These are phyloP conservation scores for Paracoccidioides brasiliensis DNA, from an alignment of 2,329 filamentous ascomycete species.

Conservation along the genomic window DNA sequence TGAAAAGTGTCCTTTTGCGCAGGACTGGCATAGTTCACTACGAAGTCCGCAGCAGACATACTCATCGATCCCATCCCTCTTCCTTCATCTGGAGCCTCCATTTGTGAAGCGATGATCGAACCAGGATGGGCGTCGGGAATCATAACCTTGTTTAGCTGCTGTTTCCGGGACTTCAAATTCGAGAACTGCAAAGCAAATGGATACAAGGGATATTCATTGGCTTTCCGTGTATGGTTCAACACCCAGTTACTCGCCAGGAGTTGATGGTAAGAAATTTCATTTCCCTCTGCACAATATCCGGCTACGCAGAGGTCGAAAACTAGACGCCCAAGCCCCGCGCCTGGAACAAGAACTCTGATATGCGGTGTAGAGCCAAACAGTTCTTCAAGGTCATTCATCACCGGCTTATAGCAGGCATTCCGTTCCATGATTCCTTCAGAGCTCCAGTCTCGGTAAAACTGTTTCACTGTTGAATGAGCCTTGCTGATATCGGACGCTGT, in stretches of 20 bases:
- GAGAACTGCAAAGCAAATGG: constrained; percentile 84
- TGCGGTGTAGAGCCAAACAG: constrained; percentile 28
- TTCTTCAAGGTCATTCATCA: constrained; percentile 51
- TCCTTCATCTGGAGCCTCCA: constrained; percentile 8
- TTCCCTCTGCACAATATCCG: constrained; percentile 71
- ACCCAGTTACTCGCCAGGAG: constrained; percentile 64
- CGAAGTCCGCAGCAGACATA: constrained; percentile 89
- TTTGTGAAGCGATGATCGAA: constrained; percentile 36
- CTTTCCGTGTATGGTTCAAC: constrained; percentile 40
- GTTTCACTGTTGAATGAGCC: constrained; percentile 78
- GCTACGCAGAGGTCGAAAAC: constrained; percentile 70
- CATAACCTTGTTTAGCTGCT: constrained; percentile 60
- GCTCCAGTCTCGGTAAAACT: constrained; percentile 94
- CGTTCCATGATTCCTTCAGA: constrained; percentile 62
- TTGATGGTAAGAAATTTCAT: constrained; percentile 94
- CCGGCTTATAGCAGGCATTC: constrained; percentile 60
- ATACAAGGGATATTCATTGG: constrained; percentile 57
- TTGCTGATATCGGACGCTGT: constrained; percentile 72
- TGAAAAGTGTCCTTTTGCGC: constrained; percentile 55
- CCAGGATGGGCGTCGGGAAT: constrained; percentile 73
- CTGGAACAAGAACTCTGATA: constrained; percentile 67
- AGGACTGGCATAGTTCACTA: constrained; percentile 62
- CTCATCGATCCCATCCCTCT: constrained; percentile 55
- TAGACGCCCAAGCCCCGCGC: constrained; percentile 74
- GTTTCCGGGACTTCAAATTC: constrained; percentile 59